phyloP scores from a whole-genome alignment of 202 grass and related monocot species.

The Dendrocalamus latiflorus region DNA sequence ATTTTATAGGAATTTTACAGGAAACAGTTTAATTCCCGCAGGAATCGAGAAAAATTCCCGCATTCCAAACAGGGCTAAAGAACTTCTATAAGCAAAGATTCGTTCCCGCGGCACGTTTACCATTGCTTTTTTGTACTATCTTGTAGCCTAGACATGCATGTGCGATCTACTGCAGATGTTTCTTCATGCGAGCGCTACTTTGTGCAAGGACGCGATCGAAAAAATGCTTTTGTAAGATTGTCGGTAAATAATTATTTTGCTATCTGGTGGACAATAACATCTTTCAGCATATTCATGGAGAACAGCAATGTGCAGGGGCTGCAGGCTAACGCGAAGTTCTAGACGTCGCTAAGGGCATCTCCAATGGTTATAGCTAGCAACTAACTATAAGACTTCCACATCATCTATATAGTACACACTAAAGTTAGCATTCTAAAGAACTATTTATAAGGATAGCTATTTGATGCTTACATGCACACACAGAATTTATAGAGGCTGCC shows the following conservation, averaged over 20 bases:
- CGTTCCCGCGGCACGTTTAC: slow-evolving; percentile 39
- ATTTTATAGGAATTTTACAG: no score
- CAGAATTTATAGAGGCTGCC: no score
- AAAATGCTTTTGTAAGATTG: background rate
- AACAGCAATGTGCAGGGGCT: slow-evolving; percentile 20
- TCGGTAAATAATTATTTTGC: background rate
- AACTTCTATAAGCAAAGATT: slow-evolving; percentile 36
- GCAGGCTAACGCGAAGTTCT: slow-evolving; percentile 18
- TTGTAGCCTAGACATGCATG: slow-evolving; percentile 31
- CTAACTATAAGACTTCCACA: no score
- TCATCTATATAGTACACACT: no score
- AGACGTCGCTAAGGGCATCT: slow-evolving; percentile 1
- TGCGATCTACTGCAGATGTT: slow-evolving; percentile 48
- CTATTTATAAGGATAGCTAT: no score
- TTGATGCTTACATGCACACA: no score
- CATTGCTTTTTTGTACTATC: slow-evolving; percentile 40
- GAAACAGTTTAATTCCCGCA: no score
- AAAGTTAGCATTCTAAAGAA: no score
- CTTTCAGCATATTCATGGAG: slow-evolving; percentile 31
- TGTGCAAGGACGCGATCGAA: background rate
- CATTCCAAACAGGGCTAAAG: no score
- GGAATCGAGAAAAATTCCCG: no score
- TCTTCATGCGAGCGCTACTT: background rate
- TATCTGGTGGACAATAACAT: slow-evolving; percentile 13
- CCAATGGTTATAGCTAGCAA: no score